phyloP scores from a whole-genome alignment of 495 filamentous ascomycete species.

The Lophiostoma macrostomum region DNA sequence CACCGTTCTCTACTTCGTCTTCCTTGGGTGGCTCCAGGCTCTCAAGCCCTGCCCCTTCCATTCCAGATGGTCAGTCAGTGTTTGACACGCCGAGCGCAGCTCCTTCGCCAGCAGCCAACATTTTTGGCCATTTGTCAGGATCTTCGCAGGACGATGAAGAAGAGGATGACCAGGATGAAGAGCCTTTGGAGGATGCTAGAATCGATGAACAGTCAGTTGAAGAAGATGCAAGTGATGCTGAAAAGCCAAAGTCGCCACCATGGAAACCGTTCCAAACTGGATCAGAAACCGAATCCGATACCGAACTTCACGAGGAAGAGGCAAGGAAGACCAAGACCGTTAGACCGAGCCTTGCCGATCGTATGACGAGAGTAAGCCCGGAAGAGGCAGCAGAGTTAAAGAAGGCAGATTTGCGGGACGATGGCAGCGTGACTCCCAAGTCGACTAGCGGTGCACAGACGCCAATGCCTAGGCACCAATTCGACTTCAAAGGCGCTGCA shows the following conservation, averaged over 20 bases:
- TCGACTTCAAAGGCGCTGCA: slow-evolving; percentile 14
- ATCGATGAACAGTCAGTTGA: slow-evolving; percentile 2
- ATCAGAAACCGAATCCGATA: slow-evolving; percentile 16
- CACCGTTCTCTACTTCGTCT: neutral
- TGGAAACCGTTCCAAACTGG: slow-evolving; percentile 3
- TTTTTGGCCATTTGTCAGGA: slow-evolving; percentile 27
- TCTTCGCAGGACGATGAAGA: slow-evolving; percentile 10
- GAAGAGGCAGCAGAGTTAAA: neutral
- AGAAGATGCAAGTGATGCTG: neutral
- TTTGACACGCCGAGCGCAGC: slow-evolving; percentile 8
- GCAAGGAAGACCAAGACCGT: neutral
- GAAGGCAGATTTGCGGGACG: neutral
- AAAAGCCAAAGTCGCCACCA: neutral
- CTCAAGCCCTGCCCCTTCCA: slow-evolving; percentile 18
- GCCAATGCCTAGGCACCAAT: neutral
- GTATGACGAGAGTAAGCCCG: slow-evolving; percentile 1
- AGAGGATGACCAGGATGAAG: slow-evolving; percentile 5
- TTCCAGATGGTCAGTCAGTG: slow-evolving; percentile 13
- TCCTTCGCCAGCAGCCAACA: neutral
- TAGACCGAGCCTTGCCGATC: slow-evolving; percentile 3
- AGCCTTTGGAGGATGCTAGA: neutral
- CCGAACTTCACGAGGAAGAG: slow-evolving; percentile 21
- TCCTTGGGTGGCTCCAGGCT: slow-evolving; percentile 1
- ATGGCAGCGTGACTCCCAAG: neutral
- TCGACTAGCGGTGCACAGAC: neutral